A percentile compares a stretch with the other conserved stretches of the same genome.
Evolutionary conservation across 352 stramenopile genomes (phyloP).

Genomic region (Phytophthora pluvialis): DNA sequence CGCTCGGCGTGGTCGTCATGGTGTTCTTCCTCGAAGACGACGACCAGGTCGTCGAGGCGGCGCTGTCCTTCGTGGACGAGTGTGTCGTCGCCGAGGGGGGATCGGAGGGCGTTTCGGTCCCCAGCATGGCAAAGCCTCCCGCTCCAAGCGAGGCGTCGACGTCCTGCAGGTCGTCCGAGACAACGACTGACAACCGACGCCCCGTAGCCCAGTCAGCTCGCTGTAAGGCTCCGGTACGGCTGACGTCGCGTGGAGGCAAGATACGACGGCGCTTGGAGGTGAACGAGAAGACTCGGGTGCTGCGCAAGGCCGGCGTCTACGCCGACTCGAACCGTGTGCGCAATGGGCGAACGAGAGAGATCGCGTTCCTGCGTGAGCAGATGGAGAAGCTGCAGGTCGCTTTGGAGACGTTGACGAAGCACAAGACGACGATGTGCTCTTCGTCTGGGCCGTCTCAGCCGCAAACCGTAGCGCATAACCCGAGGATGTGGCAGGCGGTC

Average conservation of each 20-base stretch:
- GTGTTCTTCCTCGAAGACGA: slow-evolving; percentile 26
- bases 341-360: slow-evolving; percentile 34
- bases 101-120: background rate
- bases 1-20: slow-evolving; percentile 8
- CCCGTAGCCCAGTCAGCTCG: slow-evolving; percentile 21
- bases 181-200: background rate
- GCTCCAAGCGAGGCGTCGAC: background rate
- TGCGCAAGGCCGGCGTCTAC: slow-evolving; percentile 27
- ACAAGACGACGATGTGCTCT: background rate
- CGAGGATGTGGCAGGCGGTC: slow-evolving; percentile 29
- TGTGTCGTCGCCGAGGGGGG: background rate
- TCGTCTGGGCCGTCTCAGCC: background rate
- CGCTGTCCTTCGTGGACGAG: slow-evolving; percentile 35
- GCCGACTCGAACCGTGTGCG: slow-evolving; percentile 38
- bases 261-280: slow-evolving; percentile 13
- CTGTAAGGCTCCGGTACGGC: slow-evolving; percentile 21
- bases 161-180: slow-evolving; percentile 2
- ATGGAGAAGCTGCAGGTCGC: slow-evolving; percentile 36
- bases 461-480: background rate
- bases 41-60: slow-evolving; percentile 22
- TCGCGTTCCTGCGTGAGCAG: slow-evolving; percentile 42
- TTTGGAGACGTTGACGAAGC: slow-evolving; percentile 12
- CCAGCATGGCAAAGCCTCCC: background rate
- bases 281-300: slow-evolving; percentile 19
- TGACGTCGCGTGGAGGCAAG: slow-evolving; percentile 14